Evolutionary conservation across 768 basidiomycete species (phyloP).

Genomic region (Trametes villosa): DNA sequence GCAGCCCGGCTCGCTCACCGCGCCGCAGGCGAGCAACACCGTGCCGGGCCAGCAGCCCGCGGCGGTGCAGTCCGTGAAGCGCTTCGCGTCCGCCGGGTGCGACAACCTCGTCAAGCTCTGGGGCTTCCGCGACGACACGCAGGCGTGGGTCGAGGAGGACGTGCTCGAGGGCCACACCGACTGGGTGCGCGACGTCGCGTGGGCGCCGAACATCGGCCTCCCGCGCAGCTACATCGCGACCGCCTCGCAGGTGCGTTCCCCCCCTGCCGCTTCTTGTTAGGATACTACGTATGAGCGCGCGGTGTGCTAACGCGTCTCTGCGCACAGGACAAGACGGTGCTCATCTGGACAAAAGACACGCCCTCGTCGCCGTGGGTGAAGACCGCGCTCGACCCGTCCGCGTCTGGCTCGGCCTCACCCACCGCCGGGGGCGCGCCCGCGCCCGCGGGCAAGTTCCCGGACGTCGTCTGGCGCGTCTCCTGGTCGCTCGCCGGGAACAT

Average conservation of each 20-base stretch:
- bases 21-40: conserved; percentile 58
- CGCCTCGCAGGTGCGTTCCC: conserved; percentile 72
- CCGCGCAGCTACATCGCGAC: conserved; percentile 96
- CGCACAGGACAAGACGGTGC: conserved; percentile 75
- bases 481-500: conserved; percentile 98
- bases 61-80: conserved; percentile 63
- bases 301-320: background rate
- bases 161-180: conserved; percentile 90
- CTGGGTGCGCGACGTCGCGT: conserved; percentile 99
- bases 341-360: conserved; percentile 90
- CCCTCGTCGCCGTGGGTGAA: conserved; percentile 78
- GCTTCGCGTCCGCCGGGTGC: conserved; percentile 95
- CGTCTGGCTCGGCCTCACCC: conserved; percentile 45
- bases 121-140: conserved; percentile 85
- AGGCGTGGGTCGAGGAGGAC: conserved; percentile 92
- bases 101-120: conserved; percentile 96
- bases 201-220: conserved; percentile 96
- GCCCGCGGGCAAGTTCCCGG: conserved; percentile 80
- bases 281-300: too few species aligned
- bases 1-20: conserved; percentile 82
- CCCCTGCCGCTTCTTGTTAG: too few species aligned
- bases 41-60: conserved; percentile 48
- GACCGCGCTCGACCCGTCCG: conserved; percentile 75
- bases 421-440: conserved; percentile 43
- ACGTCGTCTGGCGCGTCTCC: conserved; percentile 98